These are phyloP conservation scores for Myotisia sp. DNA, from an alignment of 2,329 filamentous ascomycete species.

Conservation along the genomic window DNA sequence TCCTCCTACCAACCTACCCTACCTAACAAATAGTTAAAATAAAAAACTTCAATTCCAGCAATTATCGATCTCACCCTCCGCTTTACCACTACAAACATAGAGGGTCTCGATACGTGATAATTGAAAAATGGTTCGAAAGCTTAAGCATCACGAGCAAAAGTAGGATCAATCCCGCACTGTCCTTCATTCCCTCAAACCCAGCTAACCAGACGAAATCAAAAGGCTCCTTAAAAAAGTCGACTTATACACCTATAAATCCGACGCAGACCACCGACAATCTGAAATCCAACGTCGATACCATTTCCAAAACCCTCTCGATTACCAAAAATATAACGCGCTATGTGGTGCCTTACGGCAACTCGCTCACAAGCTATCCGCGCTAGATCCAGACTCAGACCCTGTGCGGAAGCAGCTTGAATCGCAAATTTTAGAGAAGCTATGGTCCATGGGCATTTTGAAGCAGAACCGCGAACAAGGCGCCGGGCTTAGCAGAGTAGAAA, in stretches of 20 bases:
- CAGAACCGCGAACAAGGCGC: conserved; percentile 62
- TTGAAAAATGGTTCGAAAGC: conserved; percentile 67
- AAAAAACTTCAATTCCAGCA: no score
- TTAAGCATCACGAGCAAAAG: conserved; percentile 95
- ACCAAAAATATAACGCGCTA: conserved; percentile 52
- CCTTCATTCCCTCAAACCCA: background rate
- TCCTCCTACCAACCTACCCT: no score
- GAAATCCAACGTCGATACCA: conserved; percentile 70
- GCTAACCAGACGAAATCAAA: conserved; percentile 9
- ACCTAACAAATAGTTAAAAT: no score
- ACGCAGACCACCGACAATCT: conserved; percentile 73
- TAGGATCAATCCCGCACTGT: conserved; percentile 15
- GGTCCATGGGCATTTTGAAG: conserved; percentile 76
- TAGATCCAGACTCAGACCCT: conserved; percentile 62
- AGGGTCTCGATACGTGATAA: no score
- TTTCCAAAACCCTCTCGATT: conserved; percentile 80
- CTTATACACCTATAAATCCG: conserved; percentile 85
- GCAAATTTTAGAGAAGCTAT: conserved; percentile 77
- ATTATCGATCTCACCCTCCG: no score
- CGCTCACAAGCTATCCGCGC: conserved; percentile 70
- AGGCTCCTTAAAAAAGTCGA: conserved; percentile 75
- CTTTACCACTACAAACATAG: no score
- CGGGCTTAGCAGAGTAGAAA: conserved; percentile 57
- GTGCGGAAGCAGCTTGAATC: conserved; percentile 73
- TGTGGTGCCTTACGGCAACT: conserved; percentile 77